These are phyloP conservation scores for Zymoseptoria pseudotritici DNA, from an alignment of 2,329 filamentous ascomycete genomes.

Conservation along the genomic window DNA sequence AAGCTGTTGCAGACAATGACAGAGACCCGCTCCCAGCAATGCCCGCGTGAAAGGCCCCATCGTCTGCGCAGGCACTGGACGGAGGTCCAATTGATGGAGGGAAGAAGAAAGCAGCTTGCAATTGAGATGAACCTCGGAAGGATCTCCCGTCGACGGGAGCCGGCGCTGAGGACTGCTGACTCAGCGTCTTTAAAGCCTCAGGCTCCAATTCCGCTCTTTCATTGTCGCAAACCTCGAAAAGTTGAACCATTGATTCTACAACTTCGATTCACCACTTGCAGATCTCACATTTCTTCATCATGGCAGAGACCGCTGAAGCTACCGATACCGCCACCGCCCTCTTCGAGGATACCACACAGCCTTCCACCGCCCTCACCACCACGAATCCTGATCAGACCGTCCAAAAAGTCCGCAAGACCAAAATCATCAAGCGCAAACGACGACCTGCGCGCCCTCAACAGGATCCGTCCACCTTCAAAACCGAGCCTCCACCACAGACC, in stretches of 20 bases:
- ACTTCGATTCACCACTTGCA: not conserved
- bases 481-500: conserved; percentile 81
- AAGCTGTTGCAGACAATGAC: no score
- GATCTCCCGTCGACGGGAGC: no score
- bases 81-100: no score
- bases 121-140: no score
- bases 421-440: conserved; percentile 85
- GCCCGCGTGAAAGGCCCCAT: no score
- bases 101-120: no score
- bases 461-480: conserved; percentile 73
- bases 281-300: not conserved
- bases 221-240: not conserved
- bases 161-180: no score
- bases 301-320: conserved; percentile 1
- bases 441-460: conserved; percentile 85
- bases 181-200: no score
- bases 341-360: conserved; percentile 21
- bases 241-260: not conserved
- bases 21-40: no score
- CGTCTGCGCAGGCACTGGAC: no score
- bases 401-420: conserved; percentile 66
- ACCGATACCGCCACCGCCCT: not conserved
- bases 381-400: conserved; percentile 28
- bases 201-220: no score
- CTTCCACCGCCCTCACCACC: conserved; percentile 16